A percentile compares a stretch with the other conserved stretches of the same genome.
Conservation (phyloP, 2,329 filamentous ascomycete species). For the Sclerotinia subarctica region DNA sequence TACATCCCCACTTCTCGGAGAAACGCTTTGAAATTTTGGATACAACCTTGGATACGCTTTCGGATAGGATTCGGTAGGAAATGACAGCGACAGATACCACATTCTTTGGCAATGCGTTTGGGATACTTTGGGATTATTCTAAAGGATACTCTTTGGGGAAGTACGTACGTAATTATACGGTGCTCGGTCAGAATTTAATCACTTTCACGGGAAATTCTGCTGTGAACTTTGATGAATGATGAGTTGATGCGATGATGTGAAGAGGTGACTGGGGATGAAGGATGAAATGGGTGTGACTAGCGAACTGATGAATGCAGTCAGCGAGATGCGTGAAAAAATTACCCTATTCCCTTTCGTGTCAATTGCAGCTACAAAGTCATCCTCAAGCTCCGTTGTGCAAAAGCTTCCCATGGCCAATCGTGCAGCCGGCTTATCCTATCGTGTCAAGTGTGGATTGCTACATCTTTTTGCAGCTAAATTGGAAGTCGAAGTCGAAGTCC, state of each 20-base stretch:
- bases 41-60: background rate
- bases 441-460: too few species aligned
- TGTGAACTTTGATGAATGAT: background rate
- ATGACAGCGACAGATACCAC: constrained; percentile 17
- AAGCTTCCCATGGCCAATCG: too few species aligned
- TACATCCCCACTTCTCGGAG: background rate
- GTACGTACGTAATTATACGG: constrained; percentile 2
- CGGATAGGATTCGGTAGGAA: background rate
- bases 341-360: too few species aligned
- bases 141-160: background rate
- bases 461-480: too few species aligned
- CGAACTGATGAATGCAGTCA: too few species aligned
- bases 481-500: too few species aligned
- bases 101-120: constrained; percentile 7
- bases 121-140: background rate
- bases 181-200: background rate
- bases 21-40: background rate
- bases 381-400: too few species aligned
- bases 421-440: too few species aligned
- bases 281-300: background rate
- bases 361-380: too few species aligned
- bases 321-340: too few species aligned
- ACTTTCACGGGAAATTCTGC: background rate
- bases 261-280: background rate
- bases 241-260: background rate